A percentile compares a stretch with the other conserved stretches of the same genome.
phyloP scores from a whole-genome alignment of 176 grass and related monocot species.

The Leersia perrieri region DNA sequence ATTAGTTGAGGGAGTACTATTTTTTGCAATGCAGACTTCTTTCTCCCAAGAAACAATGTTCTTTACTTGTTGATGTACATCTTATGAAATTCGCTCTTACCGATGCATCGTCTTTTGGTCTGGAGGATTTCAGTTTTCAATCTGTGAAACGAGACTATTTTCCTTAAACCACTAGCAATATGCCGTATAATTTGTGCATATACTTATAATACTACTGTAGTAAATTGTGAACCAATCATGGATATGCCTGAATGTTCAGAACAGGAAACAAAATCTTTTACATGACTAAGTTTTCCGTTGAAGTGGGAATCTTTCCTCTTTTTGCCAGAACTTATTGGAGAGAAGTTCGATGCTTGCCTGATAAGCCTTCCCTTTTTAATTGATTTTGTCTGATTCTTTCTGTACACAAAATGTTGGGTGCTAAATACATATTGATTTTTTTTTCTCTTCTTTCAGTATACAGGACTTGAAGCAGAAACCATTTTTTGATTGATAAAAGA shows the following conservation, averaged over 20 bases:
- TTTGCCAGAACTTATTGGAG: neutral
- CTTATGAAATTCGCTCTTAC: neutral
- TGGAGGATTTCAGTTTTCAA: neutral
- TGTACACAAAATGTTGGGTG: slow-evolving; percentile 26
- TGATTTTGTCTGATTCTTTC: slow-evolving; percentile 43
- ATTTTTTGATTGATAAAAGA: neutral
- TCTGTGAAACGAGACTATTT: neutral
- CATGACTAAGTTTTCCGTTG: too few relatives aligned
- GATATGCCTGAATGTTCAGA: too few relatives aligned
- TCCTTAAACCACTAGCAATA: neutral
- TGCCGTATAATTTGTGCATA: too few relatives aligned
- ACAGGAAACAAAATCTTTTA: too few relatives aligned
- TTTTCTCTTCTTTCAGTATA: slow-evolving; percentile 34
- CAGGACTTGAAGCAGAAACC: slow-evolving; percentile 32
- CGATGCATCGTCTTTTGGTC: neutral
- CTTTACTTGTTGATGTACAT: neutral
- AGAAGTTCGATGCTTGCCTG: neutral
- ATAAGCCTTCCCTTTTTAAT: slow-evolving; percentile 34
- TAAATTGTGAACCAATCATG: too few relatives aligned
- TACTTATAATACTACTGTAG: too few relatives aligned
- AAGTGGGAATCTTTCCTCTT: too few relatives aligned
- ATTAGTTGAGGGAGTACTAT: too few relatives aligned
- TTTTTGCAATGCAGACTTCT: slow-evolving; percentile 1
- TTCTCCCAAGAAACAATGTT: neutral
- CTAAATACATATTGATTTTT: slow-evolving; percentile 41